Conservation (phyloP, 768 basidiomycete genomes). For the Boletus coccyginus region DNA sequence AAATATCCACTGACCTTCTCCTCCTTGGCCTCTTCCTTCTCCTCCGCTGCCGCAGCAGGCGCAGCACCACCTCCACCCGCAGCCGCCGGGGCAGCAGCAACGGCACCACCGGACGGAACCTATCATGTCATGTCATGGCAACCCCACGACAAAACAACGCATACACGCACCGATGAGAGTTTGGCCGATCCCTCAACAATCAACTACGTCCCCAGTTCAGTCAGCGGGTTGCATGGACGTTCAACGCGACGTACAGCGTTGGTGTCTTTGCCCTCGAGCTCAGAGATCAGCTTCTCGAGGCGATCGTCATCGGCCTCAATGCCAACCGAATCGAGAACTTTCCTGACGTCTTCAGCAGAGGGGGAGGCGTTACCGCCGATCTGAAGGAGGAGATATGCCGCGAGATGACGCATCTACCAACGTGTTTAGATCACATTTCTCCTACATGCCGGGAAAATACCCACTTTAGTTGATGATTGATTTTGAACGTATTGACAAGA, state of each 20-base stretch:
- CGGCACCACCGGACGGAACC: constrained; percentile 93
- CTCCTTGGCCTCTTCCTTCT: constrained; percentile 87
- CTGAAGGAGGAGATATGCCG: constrained; percentile 96
- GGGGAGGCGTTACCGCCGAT: constrained; percentile 90
- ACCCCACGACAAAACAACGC: background rate
- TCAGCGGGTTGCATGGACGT: background rate
- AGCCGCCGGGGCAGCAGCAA: constrained; percentile 51
- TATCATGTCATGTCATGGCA: constrained; percentile 24
- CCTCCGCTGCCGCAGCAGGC: constrained; percentile 59
- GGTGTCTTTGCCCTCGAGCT: constrained; percentile 89
- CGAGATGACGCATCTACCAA: constrained; percentile 82
- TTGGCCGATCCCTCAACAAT: constrained; percentile 92
- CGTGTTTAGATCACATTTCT: background rate
- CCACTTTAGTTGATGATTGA: constrained; percentile 42
- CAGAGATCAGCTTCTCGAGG: constrained; percentile 78
- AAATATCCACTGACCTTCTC: constrained; percentile 61
- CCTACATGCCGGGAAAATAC: constrained; percentile 11
- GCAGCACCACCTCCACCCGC: constrained; percentile 46
- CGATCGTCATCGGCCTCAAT: constrained; percentile 85
- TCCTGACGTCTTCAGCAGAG: constrained; percentile 82
- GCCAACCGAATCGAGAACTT: constrained; percentile 80
- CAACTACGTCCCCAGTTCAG: constrained; percentile 45
- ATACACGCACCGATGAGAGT: constrained; percentile 79
- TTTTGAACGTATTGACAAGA: constrained; percentile 32
- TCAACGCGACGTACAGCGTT: constrained; percentile 55